These are phyloP conservation scores for Beauveria asiatica DNA, from an alignment of 2,329 filamentous ascomycete species.

Conservation along the genomic window DNA sequence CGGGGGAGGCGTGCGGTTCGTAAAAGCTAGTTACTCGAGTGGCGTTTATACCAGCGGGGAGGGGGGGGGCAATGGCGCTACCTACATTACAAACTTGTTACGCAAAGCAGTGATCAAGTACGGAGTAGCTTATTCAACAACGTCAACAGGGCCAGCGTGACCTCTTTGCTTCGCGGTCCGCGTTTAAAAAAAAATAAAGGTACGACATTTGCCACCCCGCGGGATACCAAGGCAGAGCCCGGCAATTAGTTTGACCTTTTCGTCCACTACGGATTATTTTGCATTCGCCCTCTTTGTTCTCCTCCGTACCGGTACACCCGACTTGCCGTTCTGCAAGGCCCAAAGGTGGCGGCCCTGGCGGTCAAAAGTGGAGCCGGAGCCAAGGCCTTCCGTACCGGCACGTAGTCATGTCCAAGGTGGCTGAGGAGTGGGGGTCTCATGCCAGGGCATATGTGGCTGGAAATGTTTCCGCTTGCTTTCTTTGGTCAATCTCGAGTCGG, in stretches of 20 bases:
- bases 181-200: background rate
- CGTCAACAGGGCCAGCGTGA: too few relatives aligned
- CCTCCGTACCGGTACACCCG: too few relatives aligned
- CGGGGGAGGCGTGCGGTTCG: too few relatives aligned
- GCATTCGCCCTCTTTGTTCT: background rate
- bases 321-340: background rate
- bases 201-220: background rate
- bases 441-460: background rate
- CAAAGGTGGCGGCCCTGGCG: background rate
- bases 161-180: too few relatives aligned
- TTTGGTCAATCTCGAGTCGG: background rate
- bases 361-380: conserved; percentile 8
- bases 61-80: too few relatives aligned
- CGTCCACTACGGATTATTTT: too few relatives aligned
- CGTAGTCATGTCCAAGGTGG: background rate
- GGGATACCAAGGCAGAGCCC: background rate
- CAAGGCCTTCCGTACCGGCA: background rate
- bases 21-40: too few relatives aligned
- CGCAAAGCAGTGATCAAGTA: too few relatives aligned
- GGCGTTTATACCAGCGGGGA: too few relatives aligned
- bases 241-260: background rate
- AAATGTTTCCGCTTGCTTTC: background rate
- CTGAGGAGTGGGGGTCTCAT: background rate
- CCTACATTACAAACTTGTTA: too few relatives aligned
- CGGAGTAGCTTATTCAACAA: too few relatives aligned